Evolutionary conservation across 202 grass and related monocot genomes (phyloP).

Genomic region (Schoenoplectus tabernaemontani): DNA sequence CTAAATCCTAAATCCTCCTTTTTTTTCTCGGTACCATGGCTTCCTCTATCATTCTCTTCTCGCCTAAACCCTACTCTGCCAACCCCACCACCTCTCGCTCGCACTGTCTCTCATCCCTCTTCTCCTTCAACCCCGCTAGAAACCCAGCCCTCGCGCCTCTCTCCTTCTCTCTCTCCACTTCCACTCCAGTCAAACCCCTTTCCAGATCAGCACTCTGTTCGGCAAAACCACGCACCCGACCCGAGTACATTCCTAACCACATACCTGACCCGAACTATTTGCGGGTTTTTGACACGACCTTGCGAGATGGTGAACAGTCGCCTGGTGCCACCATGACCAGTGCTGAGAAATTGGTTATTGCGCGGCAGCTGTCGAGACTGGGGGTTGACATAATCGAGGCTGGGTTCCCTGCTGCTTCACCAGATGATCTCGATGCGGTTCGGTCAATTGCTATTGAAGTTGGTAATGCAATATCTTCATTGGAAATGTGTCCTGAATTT

Average conservation of each 20-base stretch:
- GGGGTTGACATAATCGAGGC: slow-evolving; percentile 96
- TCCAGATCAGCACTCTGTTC: slow-evolving; percentile 8
- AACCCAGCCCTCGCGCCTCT: neutral
- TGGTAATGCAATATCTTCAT: slow-evolving; percentile 23
- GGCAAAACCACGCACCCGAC: slow-evolving; percentile 17
- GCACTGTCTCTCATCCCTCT: neutral
- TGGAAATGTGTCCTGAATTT: too few relatives aligned
- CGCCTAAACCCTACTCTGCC: slow-evolving; percentile 25
- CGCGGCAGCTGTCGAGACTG: slow-evolving; percentile 66
- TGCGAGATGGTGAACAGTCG: slow-evolving; percentile 86
- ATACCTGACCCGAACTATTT: slow-evolving; percentile 78
- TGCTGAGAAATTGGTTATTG: slow-evolving; percentile 71
- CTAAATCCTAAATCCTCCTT: too few relatives aligned
- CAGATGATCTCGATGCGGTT: slow-evolving; percentile 92
- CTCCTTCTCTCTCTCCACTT: slow-evolving; percentile 1
- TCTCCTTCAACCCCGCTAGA: neutral
- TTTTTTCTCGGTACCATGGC: slow-evolving; percentile 30
- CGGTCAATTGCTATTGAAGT: slow-evolving; percentile 94
- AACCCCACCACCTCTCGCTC: neutral
- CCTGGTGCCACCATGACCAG: slow-evolving; percentile 93
- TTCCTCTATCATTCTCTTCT: slow-evolving; percentile 26
- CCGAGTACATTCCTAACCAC: slow-evolving; percentile 51
- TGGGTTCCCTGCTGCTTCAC: slow-evolving; percentile 70
- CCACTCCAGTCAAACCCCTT: neutral
- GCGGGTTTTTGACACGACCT: slow-evolving; percentile 93